Percentiles rank a stretch among this genome's conserved stretches.
Conservation (phyloP, 176 grass and related monocot genomes). For the Luzula sylvatica region DNA sequence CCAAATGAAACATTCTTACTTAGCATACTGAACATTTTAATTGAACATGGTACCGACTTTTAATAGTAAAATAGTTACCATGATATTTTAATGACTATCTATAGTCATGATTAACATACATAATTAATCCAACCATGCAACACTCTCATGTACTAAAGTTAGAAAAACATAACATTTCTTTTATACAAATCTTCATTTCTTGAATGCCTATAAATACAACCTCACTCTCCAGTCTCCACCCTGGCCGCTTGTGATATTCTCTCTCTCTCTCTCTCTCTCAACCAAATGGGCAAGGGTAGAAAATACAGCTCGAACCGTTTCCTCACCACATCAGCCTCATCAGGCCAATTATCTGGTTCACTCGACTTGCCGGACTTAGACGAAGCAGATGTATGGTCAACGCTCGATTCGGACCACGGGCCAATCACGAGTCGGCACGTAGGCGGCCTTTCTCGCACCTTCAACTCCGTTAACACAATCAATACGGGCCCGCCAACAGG, state of each 20-base stretch:
- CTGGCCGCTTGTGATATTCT: background rate
- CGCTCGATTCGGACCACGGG: background rate
- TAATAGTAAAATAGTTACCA: no score
- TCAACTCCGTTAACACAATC: conserved; percentile 1
- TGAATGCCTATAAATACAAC: conserved; percentile 12
- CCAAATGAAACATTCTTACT: no score
- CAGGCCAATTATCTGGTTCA: background rate
- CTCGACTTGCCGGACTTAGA: conserved; percentile 18
- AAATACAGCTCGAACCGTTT: conserved; percentile 11
- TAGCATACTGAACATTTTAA: no score
- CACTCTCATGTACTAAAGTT: background rate
- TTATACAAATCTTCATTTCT: background rate
- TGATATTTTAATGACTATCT: no score
- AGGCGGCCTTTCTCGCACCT: conserved; percentile 18
- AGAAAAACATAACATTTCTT: background rate
- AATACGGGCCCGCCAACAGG: background rate
- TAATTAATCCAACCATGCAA: background rate
- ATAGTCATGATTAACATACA: no score
- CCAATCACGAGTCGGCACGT: background rate
- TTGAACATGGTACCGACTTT: no score
- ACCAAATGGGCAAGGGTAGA: conserved; percentile 19
- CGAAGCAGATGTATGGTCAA: conserved; percentile 28
- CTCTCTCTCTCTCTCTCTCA: background rate
- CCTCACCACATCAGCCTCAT: conserved; percentile 6
- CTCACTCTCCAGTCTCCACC: background rate